Evolutionary conservation across 2,329 filamentous ascomycete species (phyloP).

Genomic region (Alternaria burnsii): DNA sequence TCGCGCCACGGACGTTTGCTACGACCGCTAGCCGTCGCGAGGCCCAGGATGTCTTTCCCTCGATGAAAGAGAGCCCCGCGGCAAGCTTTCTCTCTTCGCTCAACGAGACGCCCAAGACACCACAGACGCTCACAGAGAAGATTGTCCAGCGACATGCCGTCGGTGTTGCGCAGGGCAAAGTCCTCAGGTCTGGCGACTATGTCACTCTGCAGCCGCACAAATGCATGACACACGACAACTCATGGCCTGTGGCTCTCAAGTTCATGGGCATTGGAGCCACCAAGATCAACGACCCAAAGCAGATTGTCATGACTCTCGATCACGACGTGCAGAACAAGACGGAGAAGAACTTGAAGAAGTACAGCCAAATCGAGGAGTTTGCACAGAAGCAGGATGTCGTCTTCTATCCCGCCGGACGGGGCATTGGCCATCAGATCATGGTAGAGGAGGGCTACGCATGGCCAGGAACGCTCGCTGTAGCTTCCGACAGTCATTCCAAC

Average conservation of each 20-base stretch:
- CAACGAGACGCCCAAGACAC: constrained; percentile 55
- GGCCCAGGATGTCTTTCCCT: constrained; percentile 62
- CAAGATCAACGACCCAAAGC: constrained; percentile 72
- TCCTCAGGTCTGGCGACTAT: constrained; percentile 83
- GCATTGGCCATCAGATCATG: constrained; percentile 93
- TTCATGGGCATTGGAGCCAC: constrained; percentile 85
- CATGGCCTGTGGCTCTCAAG: constrained; percentile 77
- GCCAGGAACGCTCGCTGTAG: constrained; percentile 85
- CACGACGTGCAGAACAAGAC: constrained; percentile 89
- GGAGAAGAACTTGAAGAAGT: constrained; percentile 83
- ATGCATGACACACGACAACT: constrained; percentile 90
- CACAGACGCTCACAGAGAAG: constrained; percentile 91
- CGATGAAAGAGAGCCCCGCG: constrained; percentile 66
- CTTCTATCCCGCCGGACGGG: constrained; percentile 78
- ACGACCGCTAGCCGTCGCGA: constrained; percentile 34
- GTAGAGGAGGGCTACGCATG: constrained; percentile 85
- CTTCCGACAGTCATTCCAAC: constrained; percentile 79
- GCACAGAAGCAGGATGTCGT: constrained; percentile 78
- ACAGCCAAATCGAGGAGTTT: constrained; percentile 81
- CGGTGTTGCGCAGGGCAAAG: constrained; percentile 77
- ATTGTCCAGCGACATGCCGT: constrained; percentile 85
- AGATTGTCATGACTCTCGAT: constrained; percentile 85
- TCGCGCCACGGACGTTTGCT: constrained; percentile 38
- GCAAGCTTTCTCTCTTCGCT: constrained; percentile 79
- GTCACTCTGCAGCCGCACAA: constrained; percentile 75